Conservation (phyloP, 441 rosid species). For the Euphorbia corollata region DNA sequence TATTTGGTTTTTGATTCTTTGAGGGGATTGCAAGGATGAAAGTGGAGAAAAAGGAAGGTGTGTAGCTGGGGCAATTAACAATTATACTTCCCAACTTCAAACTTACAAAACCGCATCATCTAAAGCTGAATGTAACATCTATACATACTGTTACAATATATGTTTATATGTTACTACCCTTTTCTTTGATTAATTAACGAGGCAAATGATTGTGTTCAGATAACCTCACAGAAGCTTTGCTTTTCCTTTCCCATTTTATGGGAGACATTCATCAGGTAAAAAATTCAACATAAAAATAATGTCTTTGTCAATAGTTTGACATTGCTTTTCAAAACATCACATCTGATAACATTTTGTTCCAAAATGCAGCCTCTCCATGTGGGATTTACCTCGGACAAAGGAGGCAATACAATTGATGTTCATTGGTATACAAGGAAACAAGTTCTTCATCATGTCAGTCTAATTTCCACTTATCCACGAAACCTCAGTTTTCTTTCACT, state of each 20-base stretch:
- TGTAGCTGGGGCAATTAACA: constrained; percentile 81
- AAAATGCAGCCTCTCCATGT: constrained; percentile 67
- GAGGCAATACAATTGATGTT: constrained; percentile 77
- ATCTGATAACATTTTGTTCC: no score
- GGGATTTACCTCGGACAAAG: constrained; percentile 61
- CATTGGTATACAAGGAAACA: constrained; percentile 52
- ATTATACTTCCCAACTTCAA: constrained; percentile 84
- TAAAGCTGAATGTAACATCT: constrained; percentile 38
- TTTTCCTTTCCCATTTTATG: constrained; percentile 74
- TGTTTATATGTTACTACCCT: no score
- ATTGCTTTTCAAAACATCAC: constrained; percentile 3
- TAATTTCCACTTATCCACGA: not conserved
- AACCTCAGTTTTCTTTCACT: not conserved
- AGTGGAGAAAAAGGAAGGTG: constrained; percentile 54
- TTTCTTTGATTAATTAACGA: no score
- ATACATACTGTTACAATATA: not conserved
- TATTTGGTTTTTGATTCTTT: not conserved
- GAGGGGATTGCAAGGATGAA: constrained; percentile 86
- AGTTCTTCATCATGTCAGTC: constrained; percentile 76
- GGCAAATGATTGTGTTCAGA: constrained; percentile 29
- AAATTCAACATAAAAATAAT: not conserved
- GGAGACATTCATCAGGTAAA: constrained; percentile 88
- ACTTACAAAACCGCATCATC: constrained; percentile 36
- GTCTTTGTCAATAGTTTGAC: not conserved
- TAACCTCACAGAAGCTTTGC: constrained; percentile 81